phyloP scores from a whole-genome alignment of 345 rosid genomes.

The Cochlearia excelsa region DNA sequence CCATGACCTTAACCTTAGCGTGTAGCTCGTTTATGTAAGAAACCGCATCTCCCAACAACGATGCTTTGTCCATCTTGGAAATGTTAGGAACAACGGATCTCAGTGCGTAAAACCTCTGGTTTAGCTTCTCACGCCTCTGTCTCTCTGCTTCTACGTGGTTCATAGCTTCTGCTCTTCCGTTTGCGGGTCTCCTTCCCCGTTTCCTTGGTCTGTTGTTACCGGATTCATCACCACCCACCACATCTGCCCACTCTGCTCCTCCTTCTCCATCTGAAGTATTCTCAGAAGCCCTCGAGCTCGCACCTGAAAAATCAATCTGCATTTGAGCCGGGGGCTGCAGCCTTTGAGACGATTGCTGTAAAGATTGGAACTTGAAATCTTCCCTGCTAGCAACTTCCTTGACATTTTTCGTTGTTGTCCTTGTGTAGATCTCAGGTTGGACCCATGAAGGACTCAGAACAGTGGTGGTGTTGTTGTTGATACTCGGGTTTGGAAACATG shows the following conservation, averaged over 20 bases:
- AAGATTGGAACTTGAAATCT: slow-evolving; percentile 51
- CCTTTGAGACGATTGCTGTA: slow-evolving; percentile 47
- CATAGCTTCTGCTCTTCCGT: slow-evolving; percentile 38
- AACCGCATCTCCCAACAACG: slow-evolving; percentile 66
- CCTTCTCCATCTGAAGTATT: slow-evolving; percentile 85
- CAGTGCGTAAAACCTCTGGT: slow-evolving; percentile 68
- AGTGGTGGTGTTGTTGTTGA: slow-evolving; percentile 39
- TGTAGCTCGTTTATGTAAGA: slow-evolving; percentile 68
- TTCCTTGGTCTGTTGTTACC: slow-evolving; percentile 61
- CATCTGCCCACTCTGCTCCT: slow-evolving; percentile 60
- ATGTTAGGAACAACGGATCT: slow-evolving; percentile 87
- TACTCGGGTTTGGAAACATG: slow-evolving; percentile 37
- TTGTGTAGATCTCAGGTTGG: slow-evolving; percentile 46
- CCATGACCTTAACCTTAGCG: slow-evolving; percentile 47
- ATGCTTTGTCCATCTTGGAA: slow-evolving; percentile 90
- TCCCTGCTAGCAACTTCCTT: slow-evolving; percentile 36
- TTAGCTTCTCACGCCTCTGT: slow-evolving; percentile 75
- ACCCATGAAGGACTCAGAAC: slow-evolving; percentile 57
- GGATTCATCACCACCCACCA: slow-evolving; percentile 47
- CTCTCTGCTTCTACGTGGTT: slow-evolving; percentile 85
- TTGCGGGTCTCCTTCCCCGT: slow-evolving; percentile 48
- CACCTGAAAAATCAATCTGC: slow-evolving; percentile 91
- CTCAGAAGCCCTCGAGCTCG: slow-evolving; percentile 74
- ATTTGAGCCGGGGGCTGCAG: slow-evolving; percentile 47
- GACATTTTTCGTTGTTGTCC: slow-evolving; percentile 40